Base-by-base conservation (phyloP, 495 filamentous ascomycete species). In the Monascus purpureus region DNA sequence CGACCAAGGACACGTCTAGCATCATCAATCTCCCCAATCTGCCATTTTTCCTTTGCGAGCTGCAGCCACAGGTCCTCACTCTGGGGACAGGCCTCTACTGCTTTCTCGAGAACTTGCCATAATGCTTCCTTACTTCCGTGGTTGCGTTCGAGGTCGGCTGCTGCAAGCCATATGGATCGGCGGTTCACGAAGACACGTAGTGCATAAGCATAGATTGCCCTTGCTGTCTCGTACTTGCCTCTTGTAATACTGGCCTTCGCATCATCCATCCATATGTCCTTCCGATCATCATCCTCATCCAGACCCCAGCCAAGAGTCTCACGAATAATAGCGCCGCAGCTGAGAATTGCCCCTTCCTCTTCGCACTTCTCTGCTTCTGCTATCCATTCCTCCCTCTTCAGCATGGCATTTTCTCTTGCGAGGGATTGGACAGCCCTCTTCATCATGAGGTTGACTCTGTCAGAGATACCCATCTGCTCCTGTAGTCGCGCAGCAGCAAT, bases 311-410 rank as follows among this genome's bases (percentile, higher is more conserved):
- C 90, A 5, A 99, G 72, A 0, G 92, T 99, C 45, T 94, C 86
- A 22, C 75, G 70, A 41, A 99, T 80, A 47, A 96, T 95, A 18
- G 77, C 76, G 34, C 71, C 72, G 45, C 84, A 93, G 0, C 92
- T 94, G 28, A 87, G 65, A 4, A 85, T 60, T 8, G 85, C 87
- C 11, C 82, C 86, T 49, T 96, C 90, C 26, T 82, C 78, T 56
- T 99, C 90, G 50, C 90, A 93, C 40, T 80, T 84, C 50, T 96
- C 87, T 0, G 90, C 92, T 53, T 96, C 84, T 2, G 71, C 67
- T 26, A 99, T 88, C 90, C 90, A 99, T 41, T 95, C 87, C 43
- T 99, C 90, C 25, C 90, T 75, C 48, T 92, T 88, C 25, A 88
- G 64, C 90, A 99, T 96, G 8, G 90, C 90, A 23, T 84, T 86